Base-by-base conservation (phyloP, 129 eudicot genomes). In the Calendula officinalis region DNA sequence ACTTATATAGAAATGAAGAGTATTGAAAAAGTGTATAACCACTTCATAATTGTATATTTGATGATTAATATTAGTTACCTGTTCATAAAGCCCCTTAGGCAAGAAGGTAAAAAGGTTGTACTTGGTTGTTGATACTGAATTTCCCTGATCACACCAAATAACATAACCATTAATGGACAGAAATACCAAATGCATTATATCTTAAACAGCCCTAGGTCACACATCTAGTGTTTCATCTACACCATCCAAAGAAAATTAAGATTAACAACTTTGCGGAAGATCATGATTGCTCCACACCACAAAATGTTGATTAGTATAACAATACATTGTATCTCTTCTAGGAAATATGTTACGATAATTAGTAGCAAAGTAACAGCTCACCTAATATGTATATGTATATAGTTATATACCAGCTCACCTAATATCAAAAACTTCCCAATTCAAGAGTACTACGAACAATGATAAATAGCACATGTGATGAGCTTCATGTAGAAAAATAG, bases 41-140 rank as follows among this genome's bases (percentile, higher is more conserved):
- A 36, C 32, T 56, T 56, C 45, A 56, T 38, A n/a, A 32, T 4
- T 54, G 6, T 27, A 27, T 54, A 42, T 42, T 35, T 7, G 7
- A 57, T 46, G 14, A 45, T 34, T 14, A 43, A 40, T 36, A 54
- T 53, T 55, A 76, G 17, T 68, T 83, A 92, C 99, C 99, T 92
- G 99, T 77, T 92, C 99, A 71, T 83, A 92, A 44, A 92, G 77
- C 51, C 99, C 99, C 80, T 92, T 92, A 0, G 99, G 99, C 40
- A 92, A 62, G 75, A 92, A 92, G 0, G 89, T 85, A 53, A 92
- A 64, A 44, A 83, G 75, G 62, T 88, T 91, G 83, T 88, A 92
- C 87, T 92, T 92, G n/a, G 96, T 92, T 12, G 99, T 92, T 38
- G 99, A 88, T 55, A 92, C 89, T 49, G 91, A 75, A 80, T 92